Base-by-base conservation (phyloP, 306 rosid species). In the Castanospermum australe region DNA sequence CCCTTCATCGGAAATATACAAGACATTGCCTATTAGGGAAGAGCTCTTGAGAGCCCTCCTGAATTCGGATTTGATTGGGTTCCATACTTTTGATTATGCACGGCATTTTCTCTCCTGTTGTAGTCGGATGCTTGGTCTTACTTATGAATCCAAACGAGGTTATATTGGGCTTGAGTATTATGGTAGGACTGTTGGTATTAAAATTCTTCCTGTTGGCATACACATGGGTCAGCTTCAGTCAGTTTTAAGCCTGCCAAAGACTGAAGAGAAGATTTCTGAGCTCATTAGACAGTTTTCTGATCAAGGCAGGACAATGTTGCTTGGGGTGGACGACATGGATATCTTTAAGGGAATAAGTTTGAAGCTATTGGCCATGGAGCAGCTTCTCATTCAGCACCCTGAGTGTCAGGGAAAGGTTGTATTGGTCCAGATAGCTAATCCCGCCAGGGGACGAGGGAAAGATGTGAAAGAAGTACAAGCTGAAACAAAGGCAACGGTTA, bases 351-450 rank as follows among this genome's bases (percentile, higher is more conserved):
- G 94, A 57, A 90, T 90, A 69, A 90, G 90, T 81, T 68, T 90
- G 83, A 90, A 90, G 92, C 92, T 90, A 61, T 80, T 90, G 87
- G 94, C 94, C 13, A 90, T 90, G 92, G 94, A 90, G 78, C 92
- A 90, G 81, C 88, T 88, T 64, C 90, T 90, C 33, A 60, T 78
- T 60, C 91, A 85, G 86, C 88, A 90, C 41, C 86, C 90, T 0
- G 92, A 88, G 65, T 88, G 84, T 48, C 84, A 73, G 50, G 92
- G 87, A 54, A 90, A 80, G 71, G 94, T 90, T 1, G 94, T 90
- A 24, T 68, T 90, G 81, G 94, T 90, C 20, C 94, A 90, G 86
- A 90, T 90, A 60, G 94, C 94, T 22, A 88, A 88, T 67, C 94
- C 94, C 5, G 94, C 94, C 0, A 78, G 94, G 62, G 94, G 92